Conservation (phyloP, 495 filamentous ascomycete genomes). For the Aspergillus coremiiformis region DNA sequence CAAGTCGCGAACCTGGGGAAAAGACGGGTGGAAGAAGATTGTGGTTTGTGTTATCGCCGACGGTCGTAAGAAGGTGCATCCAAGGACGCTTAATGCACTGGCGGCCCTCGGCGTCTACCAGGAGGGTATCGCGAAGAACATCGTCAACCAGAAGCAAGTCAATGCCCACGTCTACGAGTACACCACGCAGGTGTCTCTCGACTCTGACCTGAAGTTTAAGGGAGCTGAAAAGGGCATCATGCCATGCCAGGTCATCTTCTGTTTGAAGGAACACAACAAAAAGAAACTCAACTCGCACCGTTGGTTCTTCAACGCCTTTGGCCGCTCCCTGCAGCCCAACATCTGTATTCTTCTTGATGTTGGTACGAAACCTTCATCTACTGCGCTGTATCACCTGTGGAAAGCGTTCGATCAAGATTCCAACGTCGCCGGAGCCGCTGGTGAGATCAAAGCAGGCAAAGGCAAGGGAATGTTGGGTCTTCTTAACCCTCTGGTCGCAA, state of each 20-base stretch:
- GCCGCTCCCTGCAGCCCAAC: conserved; percentile 84
- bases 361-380: conserved; percentile 80
- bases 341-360: conserved; percentile 96
- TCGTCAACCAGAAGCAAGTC: conserved; percentile 83
- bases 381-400: conserved; percentile 95
- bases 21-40: conserved; percentile 98
- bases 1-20: conserved; percentile 93
- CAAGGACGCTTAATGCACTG: conserved; percentile 87
- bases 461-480: conserved; percentile 75
- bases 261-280: conserved; percentile 93
- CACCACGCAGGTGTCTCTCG: conserved; percentile 94
- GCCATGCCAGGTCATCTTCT: conserved; percentile 98
- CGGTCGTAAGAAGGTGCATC: conserved; percentile 89
- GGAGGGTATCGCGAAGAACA: conserved; percentile 96
- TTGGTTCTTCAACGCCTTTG: conserved; percentile 99
- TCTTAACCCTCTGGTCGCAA: conserved; percentile 89
- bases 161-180: conserved; percentile 97
- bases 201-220: conserved; percentile 94
- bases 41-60: conserved; percentile 95
- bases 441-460: conserved; percentile 95
- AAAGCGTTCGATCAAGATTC: conserved; percentile 98
- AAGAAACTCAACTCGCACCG: conserved; percentile 98
- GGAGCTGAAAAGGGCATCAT: conserved; percentile 98
- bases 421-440: conserved; percentile 90
- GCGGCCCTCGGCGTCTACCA: conserved; percentile 99